These are phyloP conservation scores for Debaryomyces maramus DNA, from an alignment of 805 yeast species.

Conservation along the genomic window DNA sequence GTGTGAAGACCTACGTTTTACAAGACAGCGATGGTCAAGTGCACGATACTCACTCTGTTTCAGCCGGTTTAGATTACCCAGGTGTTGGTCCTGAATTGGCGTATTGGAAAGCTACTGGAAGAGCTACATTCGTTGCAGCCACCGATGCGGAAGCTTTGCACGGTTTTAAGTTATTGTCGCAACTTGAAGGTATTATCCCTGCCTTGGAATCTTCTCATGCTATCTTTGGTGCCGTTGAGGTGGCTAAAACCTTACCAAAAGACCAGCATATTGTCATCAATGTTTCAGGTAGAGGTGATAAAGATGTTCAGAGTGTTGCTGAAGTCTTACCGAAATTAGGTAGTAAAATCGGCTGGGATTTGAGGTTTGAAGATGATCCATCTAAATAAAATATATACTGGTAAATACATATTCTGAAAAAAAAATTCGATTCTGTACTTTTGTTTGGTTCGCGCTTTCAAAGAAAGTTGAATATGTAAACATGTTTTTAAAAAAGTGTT, in stretches of 20 bases:
- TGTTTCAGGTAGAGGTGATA: conserved; percentile 98
- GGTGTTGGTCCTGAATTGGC: conserved; percentile 99
- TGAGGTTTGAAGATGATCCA: conserved; percentile 71
- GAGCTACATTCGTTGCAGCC: conserved; percentile 89
- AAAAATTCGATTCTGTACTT: background rate
- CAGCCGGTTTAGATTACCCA: conserved; percentile 98
- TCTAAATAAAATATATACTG: conserved; percentile 23
- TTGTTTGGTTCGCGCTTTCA: background rate
- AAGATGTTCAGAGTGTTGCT: conserved; percentile 97
- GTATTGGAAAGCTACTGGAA: conserved; percentile 89
- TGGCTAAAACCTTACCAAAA: conserved; percentile 77
- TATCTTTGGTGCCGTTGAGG: conserved; percentile 81
- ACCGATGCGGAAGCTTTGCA: conserved; percentile 92
- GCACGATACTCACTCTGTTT: conserved; percentile 95
- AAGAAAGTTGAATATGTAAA: no score
- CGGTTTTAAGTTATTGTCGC: conserved; percentile 86
- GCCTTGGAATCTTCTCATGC: conserved; percentile 99
- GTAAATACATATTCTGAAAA: no score
- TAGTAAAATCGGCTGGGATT: conserved; percentile 91
- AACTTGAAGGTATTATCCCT: conserved; percentile 97
- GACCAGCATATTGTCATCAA: conserved; percentile 85
- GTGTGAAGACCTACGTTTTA: conserved; percentile 90
- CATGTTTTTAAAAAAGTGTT: no score
- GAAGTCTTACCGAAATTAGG: conserved; percentile 89
- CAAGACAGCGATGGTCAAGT: conserved; percentile 94